Conservation (phyloP, 116 monocot genomes). For the Thalassia testudinum region DNA sequence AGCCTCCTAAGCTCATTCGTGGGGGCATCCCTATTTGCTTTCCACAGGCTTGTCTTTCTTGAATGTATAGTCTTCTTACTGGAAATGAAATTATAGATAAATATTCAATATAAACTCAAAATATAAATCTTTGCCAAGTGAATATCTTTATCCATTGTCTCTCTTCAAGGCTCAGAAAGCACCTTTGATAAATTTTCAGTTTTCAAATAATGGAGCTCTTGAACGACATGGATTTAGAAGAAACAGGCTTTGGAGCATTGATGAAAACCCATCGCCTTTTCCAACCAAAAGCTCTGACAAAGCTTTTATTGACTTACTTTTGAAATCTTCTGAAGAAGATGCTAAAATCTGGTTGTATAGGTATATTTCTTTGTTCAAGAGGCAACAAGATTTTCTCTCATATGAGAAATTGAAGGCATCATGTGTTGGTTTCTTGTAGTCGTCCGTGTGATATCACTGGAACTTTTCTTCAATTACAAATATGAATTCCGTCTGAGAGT, state of each 20-base stretch:
- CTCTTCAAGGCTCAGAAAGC: background rate
- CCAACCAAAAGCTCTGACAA: constrained; percentile 34
- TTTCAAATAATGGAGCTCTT: constrained; percentile 34
- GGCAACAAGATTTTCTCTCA: background rate
- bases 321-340: constrained; percentile 74
- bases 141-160: background rate
- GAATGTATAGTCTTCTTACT: too few relatives aligned
- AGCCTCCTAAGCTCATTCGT: constrained; percentile 76
- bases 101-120: background rate
- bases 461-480: constrained; percentile 21
- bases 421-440: background rate
- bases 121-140: background rate
- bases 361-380: constrained; percentile 13
- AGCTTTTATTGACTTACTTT: constrained; percentile 72
- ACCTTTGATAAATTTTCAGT: constrained; percentile 1
- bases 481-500: constrained; percentile 80
- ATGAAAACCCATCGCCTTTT: constrained; percentile 47
- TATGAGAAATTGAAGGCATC: background rate
- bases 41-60: constrained; percentile 49
- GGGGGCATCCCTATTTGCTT: constrained; percentile 91
- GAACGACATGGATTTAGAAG: constrained; percentile 84
- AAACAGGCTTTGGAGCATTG: constrained; percentile 65
- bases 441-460: background rate
- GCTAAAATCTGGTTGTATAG: constrained; percentile 71
- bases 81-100: too few relatives aligned